These are phyloP conservation scores for Suillus spraguei DNA, from an alignment of 768 basidiomycete species.

Conservation along the genomic window DNA sequence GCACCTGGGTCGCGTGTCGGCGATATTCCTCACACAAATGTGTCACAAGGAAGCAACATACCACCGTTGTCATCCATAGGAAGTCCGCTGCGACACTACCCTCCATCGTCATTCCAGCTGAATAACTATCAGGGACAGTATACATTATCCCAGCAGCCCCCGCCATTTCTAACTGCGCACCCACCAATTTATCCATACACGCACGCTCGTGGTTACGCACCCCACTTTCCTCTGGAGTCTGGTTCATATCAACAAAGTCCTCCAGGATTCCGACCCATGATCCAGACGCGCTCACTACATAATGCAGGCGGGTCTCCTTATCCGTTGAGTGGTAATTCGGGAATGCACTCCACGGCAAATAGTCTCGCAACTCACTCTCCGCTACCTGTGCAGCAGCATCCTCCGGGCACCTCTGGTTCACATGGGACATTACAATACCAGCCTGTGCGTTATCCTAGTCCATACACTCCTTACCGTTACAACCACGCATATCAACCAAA, in stretches of 20 bases:
- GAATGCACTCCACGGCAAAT: constrained; percentile 23
- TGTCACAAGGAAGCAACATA: constrained; percentile 4
- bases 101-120: constrained; percentile 37
- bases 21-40: constrained; percentile 1
- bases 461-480: constrained; percentile 38
- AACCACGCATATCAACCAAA: constrained; percentile 38
- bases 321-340: constrained; percentile 32
- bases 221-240: constrained; percentile 39
- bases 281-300: constrained; percentile 35
- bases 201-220: constrained; percentile 36
- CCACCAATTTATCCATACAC: constrained; percentile 36
- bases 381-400: constrained; percentile 25
- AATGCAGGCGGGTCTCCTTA: constrained; percentile 42
- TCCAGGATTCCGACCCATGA: constrained; percentile 44
- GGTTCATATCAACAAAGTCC: constrained; percentile 43
- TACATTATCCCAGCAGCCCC: constrained; percentile 45
- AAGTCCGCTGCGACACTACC: constrained; percentile 20
- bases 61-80: constrained; percentile 25
- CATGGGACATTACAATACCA: constrained; percentile 18
- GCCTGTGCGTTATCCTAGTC: constrained; percentile 30
- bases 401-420: constrained; percentile 23
- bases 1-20: background rate
- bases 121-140: constrained; percentile 47
- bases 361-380: constrained; percentile 25
- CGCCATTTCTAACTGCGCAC: constrained; percentile 29